phyloP scores from a whole-genome alignment of 192 early-diverging fungal species.

The Rhizophagus sp. region DNA sequence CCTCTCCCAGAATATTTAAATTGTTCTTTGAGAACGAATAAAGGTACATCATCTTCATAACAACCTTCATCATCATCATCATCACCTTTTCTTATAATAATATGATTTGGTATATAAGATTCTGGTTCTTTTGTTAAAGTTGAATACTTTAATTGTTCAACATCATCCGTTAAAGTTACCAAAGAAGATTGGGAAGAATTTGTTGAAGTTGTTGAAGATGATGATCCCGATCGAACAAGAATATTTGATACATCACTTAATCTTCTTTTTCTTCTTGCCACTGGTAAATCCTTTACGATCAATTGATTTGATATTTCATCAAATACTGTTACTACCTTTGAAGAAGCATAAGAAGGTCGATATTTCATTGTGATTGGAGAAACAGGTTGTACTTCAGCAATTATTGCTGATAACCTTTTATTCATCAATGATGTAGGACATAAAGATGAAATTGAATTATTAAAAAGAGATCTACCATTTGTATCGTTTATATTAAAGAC shows the following conservation, averaged over 20 bases:
- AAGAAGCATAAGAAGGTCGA: constrained; percentile 16
- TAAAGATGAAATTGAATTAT: background rate
- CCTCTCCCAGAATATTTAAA: constrained; percentile 21
- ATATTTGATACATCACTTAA: constrained; percentile 11
- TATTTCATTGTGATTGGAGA: constrained; percentile 9
- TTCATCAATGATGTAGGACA: background rate
- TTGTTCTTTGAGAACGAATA: constrained; percentile 23
- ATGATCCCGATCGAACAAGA: background rate
- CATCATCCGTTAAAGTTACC: background rate
- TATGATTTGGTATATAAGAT: background rate
- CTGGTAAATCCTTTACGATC: constrained; percentile 2
- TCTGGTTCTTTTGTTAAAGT: no score
- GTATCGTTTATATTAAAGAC: no score
- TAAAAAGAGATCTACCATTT: background rate
- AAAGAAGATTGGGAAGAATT: constrained; percentile 5
- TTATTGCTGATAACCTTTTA: background rate
- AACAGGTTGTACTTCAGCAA: background rate
- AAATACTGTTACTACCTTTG: background rate
- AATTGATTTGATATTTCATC: constrained; percentile 16
- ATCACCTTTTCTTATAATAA: background rate
- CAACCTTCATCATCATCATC: background rate
- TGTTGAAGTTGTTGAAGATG: background rate
- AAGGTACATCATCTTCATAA: constrained; percentile 18
- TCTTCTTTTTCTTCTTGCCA: constrained; percentile 2
- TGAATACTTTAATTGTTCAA: background rate